Percentiles rank a stretch among this genome's conserved stretches.
Conservation (phyloP, 768 basidiomycete species). For the Sporobolomyces roseus region DNA sequence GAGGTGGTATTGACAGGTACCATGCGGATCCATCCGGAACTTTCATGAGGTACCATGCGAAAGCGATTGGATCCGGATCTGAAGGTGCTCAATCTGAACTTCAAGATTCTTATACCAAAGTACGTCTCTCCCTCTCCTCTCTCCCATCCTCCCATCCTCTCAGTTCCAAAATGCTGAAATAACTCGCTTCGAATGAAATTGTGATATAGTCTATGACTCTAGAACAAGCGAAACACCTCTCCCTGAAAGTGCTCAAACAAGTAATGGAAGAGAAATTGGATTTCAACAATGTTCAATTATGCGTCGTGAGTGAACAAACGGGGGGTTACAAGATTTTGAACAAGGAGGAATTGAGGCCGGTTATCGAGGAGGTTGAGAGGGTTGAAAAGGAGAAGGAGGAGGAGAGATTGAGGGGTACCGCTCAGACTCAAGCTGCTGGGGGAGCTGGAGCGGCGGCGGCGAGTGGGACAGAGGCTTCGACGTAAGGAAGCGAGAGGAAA, state of each 20-base stretch:
- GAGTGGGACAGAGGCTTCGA: neutral
- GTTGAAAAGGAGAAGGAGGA: slow-evolving; percentile 20
- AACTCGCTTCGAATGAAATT: no score
- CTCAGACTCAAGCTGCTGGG: no score
- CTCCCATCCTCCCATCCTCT: neutral
- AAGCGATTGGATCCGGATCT: slow-evolving; percentile 96
- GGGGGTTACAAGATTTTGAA: slow-evolving; percentile 15
- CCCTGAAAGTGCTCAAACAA: slow-evolving; percentile 87
- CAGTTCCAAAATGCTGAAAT: neutral
- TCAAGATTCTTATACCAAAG: slow-evolving; percentile 95
- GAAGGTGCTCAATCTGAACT: slow-evolving; percentile 96
- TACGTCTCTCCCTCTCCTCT: slow-evolving; percentile 48
- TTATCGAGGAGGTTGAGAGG: slow-evolving; percentile 17
- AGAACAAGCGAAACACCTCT: slow-evolving; percentile 77
- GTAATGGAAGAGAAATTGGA: slow-evolving; percentile 99
- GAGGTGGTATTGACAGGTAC: no score
- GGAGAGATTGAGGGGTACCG: neutral
- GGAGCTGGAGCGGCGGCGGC: neutral
- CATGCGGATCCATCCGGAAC: slow-evolving; percentile 99
- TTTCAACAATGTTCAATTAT: slow-evolving; percentile 95
- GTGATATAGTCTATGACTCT: slow-evolving; percentile 78
- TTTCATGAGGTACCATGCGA: slow-evolving; percentile 92
- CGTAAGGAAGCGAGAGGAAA: neutral
- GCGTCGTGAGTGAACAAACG: slow-evolving; percentile 60
- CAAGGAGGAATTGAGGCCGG: slow-evolving; percentile 18